These are phyloP conservation scores for Talaromyces sp. DNA, from an alignment of 2,329 filamentous ascomycete species.

Conservation along the genomic window DNA sequence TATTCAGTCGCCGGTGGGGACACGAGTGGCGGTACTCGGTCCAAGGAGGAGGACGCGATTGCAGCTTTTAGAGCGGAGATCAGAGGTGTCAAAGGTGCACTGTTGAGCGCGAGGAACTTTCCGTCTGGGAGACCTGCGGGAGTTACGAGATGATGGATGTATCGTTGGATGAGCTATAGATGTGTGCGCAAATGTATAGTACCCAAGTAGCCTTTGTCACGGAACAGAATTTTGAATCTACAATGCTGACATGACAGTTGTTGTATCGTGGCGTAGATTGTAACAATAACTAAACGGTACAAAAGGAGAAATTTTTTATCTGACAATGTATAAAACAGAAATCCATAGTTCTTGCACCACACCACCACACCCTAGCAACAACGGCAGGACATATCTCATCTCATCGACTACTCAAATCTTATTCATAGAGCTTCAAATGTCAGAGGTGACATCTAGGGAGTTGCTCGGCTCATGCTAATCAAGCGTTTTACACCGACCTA, in stretches of 20 bases:
- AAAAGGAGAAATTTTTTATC: constrained; percentile 3
- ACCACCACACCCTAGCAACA: background rate
- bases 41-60: constrained; percentile 53
- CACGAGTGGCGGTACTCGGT: constrained; percentile 28
- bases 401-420: background rate
- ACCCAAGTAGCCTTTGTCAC: background rate
- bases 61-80: constrained; percentile 59
- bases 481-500: constrained; percentile 73
- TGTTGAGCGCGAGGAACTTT: constrained; percentile 62
- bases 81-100: constrained; percentile 59
- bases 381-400: background rate
- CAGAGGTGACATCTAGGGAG: constrained; percentile 46
- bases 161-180: background rate
- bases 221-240: background rate
- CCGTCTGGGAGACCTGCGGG: constrained; percentile 34
- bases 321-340: background rate
- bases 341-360: constrained; percentile 4
- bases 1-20: constrained; percentile 20
- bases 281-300: constrained; percentile 5
- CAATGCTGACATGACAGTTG: background rate
- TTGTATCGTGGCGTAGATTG: background rate
- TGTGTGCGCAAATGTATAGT: background rate
- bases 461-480: constrained; percentile 75
- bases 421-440: background rate
- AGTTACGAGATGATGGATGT: constrained; percentile 7